These are phyloP conservation scores for Melaleuca alternifolia DNA, from an alignment of 345 rosid species.

Conservation along the genomic window DNA sequence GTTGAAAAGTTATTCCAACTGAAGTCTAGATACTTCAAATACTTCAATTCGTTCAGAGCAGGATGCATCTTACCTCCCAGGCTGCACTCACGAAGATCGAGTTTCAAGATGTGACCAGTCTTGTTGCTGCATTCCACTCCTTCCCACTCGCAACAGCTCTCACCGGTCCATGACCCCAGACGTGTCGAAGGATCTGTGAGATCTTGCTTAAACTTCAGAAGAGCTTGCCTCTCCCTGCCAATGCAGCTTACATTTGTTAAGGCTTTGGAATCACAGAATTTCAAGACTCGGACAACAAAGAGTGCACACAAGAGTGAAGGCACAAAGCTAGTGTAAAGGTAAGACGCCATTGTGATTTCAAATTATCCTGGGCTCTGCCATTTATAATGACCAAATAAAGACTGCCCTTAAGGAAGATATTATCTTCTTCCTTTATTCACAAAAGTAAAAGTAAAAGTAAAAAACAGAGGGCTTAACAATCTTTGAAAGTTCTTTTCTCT, in stretches of 20 bases:
- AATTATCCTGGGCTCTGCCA: not conserved
- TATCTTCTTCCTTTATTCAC: too few species aligned
- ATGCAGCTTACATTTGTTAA: not conserved
- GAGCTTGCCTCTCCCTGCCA: not conserved
- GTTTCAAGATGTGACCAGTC: not conserved
- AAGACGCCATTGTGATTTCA: too few species aligned
- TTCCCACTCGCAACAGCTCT: not conserved
- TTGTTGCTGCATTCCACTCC: not conserved
- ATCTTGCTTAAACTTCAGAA: not conserved
- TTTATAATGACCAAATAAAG: rapidly evolving
- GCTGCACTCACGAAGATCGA: not conserved
- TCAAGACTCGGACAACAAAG: not conserved
- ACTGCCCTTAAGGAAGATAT: not conserved
- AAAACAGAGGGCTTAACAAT: not conserved
- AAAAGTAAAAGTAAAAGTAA: too few species aligned
- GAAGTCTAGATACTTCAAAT: not conserved
- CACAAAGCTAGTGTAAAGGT: too few species aligned
- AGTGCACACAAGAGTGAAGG: not conserved
- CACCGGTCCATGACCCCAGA: not conserved
- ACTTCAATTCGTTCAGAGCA: not conserved
- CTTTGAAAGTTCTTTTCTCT: not conserved
- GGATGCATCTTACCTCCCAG: not conserved
- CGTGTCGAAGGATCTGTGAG: not conserved
- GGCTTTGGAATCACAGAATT: not conserved
- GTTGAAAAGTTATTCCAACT: not conserved